Base-by-base conservation (phyloP, 2,329 filamentous ascomycete genomes). In the Fusarium temperatum region DNA sequence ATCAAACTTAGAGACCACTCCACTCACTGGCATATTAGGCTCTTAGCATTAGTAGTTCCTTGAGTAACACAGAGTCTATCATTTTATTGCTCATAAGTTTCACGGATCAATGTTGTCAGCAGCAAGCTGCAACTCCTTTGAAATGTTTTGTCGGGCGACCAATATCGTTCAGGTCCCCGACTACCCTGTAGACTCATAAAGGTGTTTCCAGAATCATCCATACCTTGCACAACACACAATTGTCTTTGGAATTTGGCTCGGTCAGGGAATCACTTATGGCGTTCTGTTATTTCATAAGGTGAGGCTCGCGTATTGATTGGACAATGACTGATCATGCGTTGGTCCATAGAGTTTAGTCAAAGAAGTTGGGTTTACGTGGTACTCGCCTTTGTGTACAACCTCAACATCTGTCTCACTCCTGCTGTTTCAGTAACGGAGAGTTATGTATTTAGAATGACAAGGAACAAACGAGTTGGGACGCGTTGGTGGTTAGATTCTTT, bases 111-210 rank as follows among this genome's bases (percentile, higher is more conserved):
- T n/a, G 8, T 50, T 32, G 28, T 13, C 15, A 18, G 8, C 11
- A n/a, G 47, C 8, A 35, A 32, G 28, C 15, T 35, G 4, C 17
- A 24, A 20, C 17, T 53, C 48, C 17, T 53, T 24, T 53, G 12
- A 9, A 36, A 26, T 26, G 6, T 6, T 53, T 11, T 35, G 6
- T 15, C 26, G 3, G 18, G 9, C 0, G 6, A 15, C 13, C 17
- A 53, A 53, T 15, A 53, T 53, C 17, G 30, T 32, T 0, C 1
- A 20, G 18, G 30, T 6, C 30, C 3, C 5, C 2, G n/a, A 20
- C n/a, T 53, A 53, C 48, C 30, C 48, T 35, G n/a, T 24, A 53
- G 6, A 24, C 17, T 20, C 11, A 8, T 24, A 20, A 51, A 7
- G 5, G 6, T 28, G 48, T 24, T 15, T 51, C 14, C n/a, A 24